Percentiles rank a stretch among this genome's conserved stretches.
Evolutionary conservation across 2,329 filamentous ascomycete species (phyloP).

Genomic region (Didymosphaeria variabile): DNA sequence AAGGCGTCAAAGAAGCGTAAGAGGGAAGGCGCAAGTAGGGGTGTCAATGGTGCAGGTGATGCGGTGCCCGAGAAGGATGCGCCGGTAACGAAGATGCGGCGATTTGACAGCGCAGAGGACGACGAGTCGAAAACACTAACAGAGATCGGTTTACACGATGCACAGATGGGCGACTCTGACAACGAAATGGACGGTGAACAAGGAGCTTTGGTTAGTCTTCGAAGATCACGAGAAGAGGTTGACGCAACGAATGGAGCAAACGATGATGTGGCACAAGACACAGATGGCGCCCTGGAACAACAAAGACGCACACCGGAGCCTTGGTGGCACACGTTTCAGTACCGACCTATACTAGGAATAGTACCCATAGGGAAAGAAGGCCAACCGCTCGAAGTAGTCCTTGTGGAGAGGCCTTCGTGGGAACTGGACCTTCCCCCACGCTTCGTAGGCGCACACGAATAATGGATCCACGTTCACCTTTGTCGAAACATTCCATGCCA

Average conservation of each 20-base stretch:
- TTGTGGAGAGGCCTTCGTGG: constrained; percentile 87
- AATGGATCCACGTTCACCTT: background rate
- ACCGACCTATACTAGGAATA: constrained; percentile 87
- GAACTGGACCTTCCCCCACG: constrained; percentile 79
- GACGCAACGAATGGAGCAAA: constrained; percentile 21
- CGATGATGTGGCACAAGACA: constrained; percentile 23
- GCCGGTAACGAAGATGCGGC: constrained; percentile 59
- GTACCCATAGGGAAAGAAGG: constrained; percentile 62
- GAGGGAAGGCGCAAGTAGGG: constrained; percentile 43
- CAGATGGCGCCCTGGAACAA: constrained; percentile 30
- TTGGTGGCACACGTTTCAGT: constrained; percentile 90
- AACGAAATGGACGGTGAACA: constrained; percentile 48
- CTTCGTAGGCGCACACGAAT: constrained; percentile 56
- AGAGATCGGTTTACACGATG: constrained; percentile 41
- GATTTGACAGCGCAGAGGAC: constrained; percentile 53
- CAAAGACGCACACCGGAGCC: constrained; percentile 33
- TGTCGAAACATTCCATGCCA: background rate
- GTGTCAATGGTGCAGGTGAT: constrained; percentile 64
- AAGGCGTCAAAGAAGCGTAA: constrained; percentile 42
- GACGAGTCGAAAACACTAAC: constrained; percentile 32
- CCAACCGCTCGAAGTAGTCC: constrained; percentile 75
- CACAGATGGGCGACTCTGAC: constrained; percentile 32
- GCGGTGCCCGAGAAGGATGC: constrained; percentile 58
- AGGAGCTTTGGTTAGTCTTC: constrained; percentile 35
- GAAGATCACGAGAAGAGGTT: constrained; percentile 35